These are phyloP conservation scores for Kondoa subrosea DNA, from an alignment of 768 basidiomycete genomes.

Conservation along the genomic window DNA sequence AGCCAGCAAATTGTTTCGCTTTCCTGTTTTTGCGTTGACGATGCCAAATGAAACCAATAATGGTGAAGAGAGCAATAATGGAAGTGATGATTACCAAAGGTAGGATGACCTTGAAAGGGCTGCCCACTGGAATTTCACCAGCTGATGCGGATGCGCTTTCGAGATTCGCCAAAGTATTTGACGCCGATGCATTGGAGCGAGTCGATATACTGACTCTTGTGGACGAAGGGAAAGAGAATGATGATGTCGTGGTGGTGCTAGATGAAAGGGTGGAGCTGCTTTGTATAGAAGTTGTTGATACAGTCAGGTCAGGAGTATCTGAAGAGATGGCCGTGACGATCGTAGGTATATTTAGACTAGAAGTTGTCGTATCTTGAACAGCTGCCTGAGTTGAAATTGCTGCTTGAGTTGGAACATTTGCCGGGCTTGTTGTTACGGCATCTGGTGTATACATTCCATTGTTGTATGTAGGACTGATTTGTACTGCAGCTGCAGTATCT, in stretches of 20 bases:
- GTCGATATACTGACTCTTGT: neutral
- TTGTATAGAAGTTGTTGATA: neutral
- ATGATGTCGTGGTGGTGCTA: conserved; percentile 12
- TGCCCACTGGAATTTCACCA: neutral
- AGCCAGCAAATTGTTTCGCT: neutral
- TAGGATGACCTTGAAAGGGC: neutral
- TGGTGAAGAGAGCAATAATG: neutral
- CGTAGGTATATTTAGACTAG: too few species aligned
- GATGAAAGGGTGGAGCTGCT: neutral
- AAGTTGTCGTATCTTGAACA: neutral
- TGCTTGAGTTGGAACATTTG: neutral
- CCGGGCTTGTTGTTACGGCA: neutral
- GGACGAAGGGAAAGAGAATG: conserved; percentile 16
- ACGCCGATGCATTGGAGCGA: neutral
- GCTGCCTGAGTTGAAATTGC: conserved; percentile 1
- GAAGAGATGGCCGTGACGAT: too few species aligned
- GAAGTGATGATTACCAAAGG: neutral
- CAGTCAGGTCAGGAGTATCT: too few species aligned
- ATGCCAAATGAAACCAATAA: neutral
- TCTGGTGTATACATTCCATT: neutral
- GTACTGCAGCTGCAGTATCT: neutral
- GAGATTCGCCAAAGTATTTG: neutral
- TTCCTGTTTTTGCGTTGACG: neutral
- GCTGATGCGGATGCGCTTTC: conserved; percentile 1
- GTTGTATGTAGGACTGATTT: neutral